A percentile compares a stretch with the other conserved stretches of the same genome.
phyloP scores from a whole-genome alignment of 2,329 filamentous ascomycete species.

The Aureobasidium sp. region DNA sequence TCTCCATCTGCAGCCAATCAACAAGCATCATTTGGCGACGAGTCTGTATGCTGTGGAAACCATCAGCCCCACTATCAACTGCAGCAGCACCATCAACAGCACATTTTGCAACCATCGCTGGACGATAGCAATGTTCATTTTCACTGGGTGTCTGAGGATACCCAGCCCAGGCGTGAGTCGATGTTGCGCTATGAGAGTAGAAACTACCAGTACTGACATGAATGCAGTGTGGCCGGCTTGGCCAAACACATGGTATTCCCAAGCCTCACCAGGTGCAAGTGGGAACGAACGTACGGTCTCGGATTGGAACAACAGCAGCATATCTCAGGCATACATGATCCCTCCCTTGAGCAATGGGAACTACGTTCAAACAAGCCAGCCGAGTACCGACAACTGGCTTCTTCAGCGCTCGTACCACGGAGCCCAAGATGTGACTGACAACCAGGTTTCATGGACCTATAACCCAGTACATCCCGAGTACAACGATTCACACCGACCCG shows the following conservation, averaged over 20 bases:
- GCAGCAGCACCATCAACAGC: not conserved
- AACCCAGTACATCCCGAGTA: not conserved
- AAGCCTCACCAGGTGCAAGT: not conserved
- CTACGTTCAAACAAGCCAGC: not conserved
- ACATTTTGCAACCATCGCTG: not conserved
- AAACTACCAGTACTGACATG: not conserved
- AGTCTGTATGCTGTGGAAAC: not conserved
- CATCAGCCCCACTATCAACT: not conserved
- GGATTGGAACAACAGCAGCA: not conserved
- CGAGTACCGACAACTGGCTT: not conserved
- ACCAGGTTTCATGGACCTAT: not conserved
- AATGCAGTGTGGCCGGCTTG: not conserved
- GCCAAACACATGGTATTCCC: not conserved
- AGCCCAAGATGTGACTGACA: not conserved
- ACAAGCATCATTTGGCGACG: not conserved
- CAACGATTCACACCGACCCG: not conserved
- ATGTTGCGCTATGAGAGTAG: not conserved
- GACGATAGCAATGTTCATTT: not conserved
- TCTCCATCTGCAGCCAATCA: not conserved
- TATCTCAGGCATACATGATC: not conserved
- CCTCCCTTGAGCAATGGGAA: not conserved
- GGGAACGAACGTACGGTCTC: not conserved
- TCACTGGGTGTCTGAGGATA: not conserved
- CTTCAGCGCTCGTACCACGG: slow-evolving; percentile 1
- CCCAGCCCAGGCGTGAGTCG: not conserved